Evolutionary conservation across 768 basidiomycete genomes (phyloP).

Genomic region (Boletus subcaerulescens): DNA sequence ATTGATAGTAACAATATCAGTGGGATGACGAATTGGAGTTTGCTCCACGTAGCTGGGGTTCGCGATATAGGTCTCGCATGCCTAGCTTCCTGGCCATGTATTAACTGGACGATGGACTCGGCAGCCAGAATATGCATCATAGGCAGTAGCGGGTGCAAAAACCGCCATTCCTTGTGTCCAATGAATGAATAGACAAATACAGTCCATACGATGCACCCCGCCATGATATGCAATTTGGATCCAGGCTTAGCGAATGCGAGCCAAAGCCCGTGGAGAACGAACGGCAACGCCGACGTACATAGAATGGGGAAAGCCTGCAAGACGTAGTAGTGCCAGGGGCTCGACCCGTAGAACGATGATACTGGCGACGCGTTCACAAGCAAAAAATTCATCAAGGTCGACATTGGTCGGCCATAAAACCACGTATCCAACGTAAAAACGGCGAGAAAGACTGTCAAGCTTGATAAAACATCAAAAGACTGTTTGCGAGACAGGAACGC

Average conservation of each 20-base stretch:
- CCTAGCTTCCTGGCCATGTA: conserved; percentile 7
- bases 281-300: conserved; percentile 70
- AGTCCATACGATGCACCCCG: conserved; percentile 58
- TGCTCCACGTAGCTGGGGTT: conserved; percentile 11
- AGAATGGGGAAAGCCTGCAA: conserved; percentile 84
- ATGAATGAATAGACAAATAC: conserved; percentile 69
- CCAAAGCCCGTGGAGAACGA: conserved; percentile 61
- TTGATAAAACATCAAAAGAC: conserved; percentile 9
- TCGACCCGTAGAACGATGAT: conserved; percentile 90
- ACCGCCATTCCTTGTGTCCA: conserved; percentile 97
- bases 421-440: conserved; percentile 57
- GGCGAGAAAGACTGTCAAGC: conserved; percentile 25
- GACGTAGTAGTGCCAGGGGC: conserved; percentile 86
- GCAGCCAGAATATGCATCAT: conserved; percentile 77
- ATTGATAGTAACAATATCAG: conserved; percentile 50
- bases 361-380: conserved; percentile 78
- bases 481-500: conserved; percentile 1
- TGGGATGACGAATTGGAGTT: conserved; percentile 31
- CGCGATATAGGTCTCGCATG: background rate
- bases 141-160: conserved; percentile 89
- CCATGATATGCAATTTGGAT: conserved; percentile 41
- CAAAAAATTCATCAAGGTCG: conserved; percentile 83
- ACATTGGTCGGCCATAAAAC: conserved; percentile 63
- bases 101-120: conserved; percentile 59
- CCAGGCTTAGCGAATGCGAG: conserved; percentile 22